Evolutionary conservation across 495 filamentous ascomycete genomes (phyloP).

Genomic region (Xylaria longipes): DNA sequence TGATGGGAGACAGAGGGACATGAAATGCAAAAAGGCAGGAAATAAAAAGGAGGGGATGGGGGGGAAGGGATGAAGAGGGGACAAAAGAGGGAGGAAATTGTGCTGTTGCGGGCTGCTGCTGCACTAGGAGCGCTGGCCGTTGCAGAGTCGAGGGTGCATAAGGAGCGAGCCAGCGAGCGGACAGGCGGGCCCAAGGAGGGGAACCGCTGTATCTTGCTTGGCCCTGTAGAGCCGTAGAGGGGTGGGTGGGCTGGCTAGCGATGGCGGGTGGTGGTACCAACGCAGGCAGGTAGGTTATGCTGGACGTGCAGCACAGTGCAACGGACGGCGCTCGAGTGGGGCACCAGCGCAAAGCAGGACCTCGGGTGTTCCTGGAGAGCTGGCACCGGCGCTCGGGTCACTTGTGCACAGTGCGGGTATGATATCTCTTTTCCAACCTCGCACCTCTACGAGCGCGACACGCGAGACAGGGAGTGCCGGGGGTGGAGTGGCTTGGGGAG

Average conservation of each 20-base stretch:
- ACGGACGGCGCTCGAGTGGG: neutral
- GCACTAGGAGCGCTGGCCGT: constrained; percentile 45
- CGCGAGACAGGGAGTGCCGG: constrained; percentile 3
- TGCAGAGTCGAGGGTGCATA: constrained; percentile 47
- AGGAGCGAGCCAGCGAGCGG: constrained; percentile 43
- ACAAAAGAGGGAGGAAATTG: constrained; percentile 50
- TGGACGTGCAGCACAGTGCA: constrained; percentile 2
- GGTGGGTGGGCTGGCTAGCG: constrained; percentile 23
- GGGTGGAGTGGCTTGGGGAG: constrained; percentile 2
- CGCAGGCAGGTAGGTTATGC: neutral
- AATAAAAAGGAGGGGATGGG: constrained; percentile 48
- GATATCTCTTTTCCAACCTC: neutral
- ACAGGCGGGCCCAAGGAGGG: constrained; percentile 42
- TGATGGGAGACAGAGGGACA: constrained; percentile 48
- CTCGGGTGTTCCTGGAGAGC: constrained; percentile 15
- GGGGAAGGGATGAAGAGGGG: constrained; percentile 48
- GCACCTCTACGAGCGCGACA: constrained; percentile 3
- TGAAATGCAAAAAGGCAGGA: constrained; percentile 43
- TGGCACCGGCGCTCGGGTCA: neutral
- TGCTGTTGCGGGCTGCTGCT: constrained; percentile 34
- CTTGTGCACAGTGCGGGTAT: neutral
- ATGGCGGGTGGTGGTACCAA: constrained; percentile 13
- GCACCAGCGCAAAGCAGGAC: neutral
- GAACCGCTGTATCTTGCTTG: constrained; percentile 37
- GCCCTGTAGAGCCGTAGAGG: constrained; percentile 25